These are phyloP conservation scores for Pharus latifolius DNA, from an alignment of 176 grass and related monocot genomes.

Conservation along the genomic window DNA sequence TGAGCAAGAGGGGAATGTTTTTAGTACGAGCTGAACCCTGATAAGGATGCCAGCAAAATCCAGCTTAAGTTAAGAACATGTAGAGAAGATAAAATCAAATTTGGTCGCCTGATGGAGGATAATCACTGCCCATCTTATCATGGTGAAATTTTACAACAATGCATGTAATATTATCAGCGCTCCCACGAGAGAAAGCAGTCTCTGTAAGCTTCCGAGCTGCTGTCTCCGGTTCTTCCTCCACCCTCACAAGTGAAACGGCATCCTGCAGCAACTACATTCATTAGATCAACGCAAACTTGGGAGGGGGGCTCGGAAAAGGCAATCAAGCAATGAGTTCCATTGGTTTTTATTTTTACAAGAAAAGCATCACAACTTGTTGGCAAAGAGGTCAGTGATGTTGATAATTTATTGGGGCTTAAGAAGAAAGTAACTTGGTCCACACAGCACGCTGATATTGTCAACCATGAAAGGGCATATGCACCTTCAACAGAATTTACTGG, in stretches of 20 bases:
- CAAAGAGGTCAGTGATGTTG: not conserved
- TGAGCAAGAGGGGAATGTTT: slow-evolving; percentile 4
- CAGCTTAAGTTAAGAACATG: slow-evolving; percentile 20
- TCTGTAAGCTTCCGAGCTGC: slow-evolving; percentile 71
- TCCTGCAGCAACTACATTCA: slow-evolving; percentile 32
- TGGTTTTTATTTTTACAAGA: not conserved
- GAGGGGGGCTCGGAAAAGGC: not conserved
- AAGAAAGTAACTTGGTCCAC: not conserved
- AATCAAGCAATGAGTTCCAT: not conserved
- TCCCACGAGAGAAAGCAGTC: slow-evolving; percentile 46
- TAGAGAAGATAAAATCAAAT: slow-evolving; percentile 21
- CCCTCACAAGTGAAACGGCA: slow-evolving; percentile 56
- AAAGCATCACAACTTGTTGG: not conserved
- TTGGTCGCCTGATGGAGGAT: slow-evolving; percentile 16
- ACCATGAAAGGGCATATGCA: not conserved
- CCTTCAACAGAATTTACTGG: not conserved
- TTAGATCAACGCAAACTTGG: not conserved
- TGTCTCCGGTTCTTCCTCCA: slow-evolving; percentile 48
- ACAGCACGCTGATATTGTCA: not conserved
- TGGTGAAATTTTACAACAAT: slow-evolving; percentile 67
- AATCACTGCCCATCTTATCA: slow-evolving; percentile 36
- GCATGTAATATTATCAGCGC: slow-evolving; percentile 76
- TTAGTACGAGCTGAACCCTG: not conserved
- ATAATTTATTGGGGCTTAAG: not conserved
- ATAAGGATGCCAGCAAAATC: slow-evolving; percentile 11